phyloP scores from a whole-genome alignment of 176 grass and related monocot species.

The Pontederia paniculata region DNA sequence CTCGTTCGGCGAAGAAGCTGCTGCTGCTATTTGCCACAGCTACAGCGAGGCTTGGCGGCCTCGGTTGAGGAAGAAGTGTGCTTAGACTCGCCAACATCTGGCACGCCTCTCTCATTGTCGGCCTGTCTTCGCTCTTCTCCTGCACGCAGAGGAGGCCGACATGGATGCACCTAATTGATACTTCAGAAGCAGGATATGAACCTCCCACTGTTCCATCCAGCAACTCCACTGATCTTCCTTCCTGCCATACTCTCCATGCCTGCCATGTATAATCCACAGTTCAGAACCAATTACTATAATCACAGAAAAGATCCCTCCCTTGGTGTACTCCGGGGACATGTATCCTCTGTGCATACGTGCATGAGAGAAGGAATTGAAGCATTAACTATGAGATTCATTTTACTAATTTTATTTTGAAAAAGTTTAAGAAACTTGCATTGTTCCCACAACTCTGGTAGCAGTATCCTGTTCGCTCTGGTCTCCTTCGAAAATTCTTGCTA shows the following conservation, averaged over 20 bases:
- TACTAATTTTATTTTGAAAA: too few species aligned
- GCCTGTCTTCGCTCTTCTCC: background rate
- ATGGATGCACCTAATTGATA: background rate
- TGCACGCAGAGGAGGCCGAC: background rate
- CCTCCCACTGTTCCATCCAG: background rate
- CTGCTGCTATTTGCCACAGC: too few species aligned
- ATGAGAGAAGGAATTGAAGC: too few species aligned
- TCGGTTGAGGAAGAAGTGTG: background rate
- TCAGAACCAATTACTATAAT: too few species aligned
- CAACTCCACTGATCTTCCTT: background rate
- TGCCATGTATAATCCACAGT: too few species aligned
- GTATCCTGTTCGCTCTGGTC: slow-evolving; percentile 15
- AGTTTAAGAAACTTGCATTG: slow-evolving; percentile 26
- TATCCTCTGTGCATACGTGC: slow-evolving; percentile 23
- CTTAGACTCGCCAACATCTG: background rate
- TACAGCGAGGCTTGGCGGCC: background rate
- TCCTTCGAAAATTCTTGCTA: slow-evolving; percentile 29
- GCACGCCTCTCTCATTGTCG: background rate
- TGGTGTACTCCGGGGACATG: slow-evolving; percentile 39
- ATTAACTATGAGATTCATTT: background rate
- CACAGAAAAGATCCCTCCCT: slow-evolving; percentile 11
- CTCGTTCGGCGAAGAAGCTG: too few species aligned
- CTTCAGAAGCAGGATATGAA: background rate
- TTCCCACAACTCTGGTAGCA: slow-evolving; percentile 35
- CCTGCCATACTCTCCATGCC: background rate